Evolutionary conservation across 2,329 filamentous ascomycete species (phyloP).

Genomic region (Fusarium mundagurra): DNA sequence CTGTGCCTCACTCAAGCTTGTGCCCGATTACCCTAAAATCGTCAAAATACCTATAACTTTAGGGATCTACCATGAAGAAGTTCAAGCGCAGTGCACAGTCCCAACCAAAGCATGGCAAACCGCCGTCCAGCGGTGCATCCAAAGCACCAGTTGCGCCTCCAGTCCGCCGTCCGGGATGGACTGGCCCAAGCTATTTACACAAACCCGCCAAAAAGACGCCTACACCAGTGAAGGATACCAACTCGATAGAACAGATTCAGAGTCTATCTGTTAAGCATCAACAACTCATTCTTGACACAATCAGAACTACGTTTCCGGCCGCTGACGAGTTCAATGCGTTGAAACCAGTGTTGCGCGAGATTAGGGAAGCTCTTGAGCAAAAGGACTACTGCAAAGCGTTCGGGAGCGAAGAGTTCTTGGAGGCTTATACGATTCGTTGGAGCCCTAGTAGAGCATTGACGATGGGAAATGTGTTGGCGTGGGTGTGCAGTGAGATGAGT

Average conservation of each 20-base stretch:
- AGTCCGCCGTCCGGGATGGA: constrained; percentile 9
- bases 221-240: neutral
- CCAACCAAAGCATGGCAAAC: constrained; percentile 13
- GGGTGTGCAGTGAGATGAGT: constrained; percentile 9
- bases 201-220: constrained; percentile 1
- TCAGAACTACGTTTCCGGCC: constrained; percentile 7
- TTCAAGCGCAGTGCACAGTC: constrained; percentile 14
- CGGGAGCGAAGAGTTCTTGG: neutral
- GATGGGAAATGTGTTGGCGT: neutral
- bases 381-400: constrained; percentile 8
- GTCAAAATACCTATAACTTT: neutral
- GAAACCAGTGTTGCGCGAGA: neutral
- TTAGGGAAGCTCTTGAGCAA: constrained; percentile 11
- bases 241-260: neutral
- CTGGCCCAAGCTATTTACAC: constrained; percentile 6
- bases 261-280: neutral
- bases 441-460: neutral
- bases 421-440: constrained; percentile 11
- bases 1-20: neutral
- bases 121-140: neutral
- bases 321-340: neutral
- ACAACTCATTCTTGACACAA: constrained; percentile 12
- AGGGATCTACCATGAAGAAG: neutral
- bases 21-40: no score
- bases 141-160: constrained; percentile 9